Conservation (phyloP, 495 filamentous ascomycete genomes). For the Physcia stellaris region DNA sequence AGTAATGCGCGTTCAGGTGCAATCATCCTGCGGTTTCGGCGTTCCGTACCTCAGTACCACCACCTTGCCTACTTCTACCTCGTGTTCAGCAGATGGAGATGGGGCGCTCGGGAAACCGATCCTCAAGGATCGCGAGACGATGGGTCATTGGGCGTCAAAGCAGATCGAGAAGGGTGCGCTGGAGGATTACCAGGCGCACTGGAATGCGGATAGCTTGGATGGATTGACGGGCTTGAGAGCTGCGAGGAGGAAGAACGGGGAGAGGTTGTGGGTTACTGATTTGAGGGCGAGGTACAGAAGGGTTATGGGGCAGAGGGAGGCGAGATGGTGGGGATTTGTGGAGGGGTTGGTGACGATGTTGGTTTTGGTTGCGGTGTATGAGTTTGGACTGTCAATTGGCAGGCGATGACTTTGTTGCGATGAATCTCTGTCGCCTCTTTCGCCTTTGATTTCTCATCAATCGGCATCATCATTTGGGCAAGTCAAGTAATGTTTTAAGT, state of each 20-base stretch:
- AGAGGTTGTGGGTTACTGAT: slow-evolving; percentile 20
- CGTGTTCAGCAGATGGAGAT: no score
- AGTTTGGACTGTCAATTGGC: no score
- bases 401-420: no score
- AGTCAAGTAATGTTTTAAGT: no score
- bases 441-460: no score
- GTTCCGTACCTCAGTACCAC: slow-evolving; percentile 30
- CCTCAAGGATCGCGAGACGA: slow-evolving; percentile 30
- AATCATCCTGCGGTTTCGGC: slow-evolving; percentile 44
- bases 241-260: slow-evolving; percentile 25
- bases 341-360: slow-evolving; percentile 16
- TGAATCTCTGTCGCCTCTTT: no score
- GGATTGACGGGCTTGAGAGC: slow-evolving; percentile 35
- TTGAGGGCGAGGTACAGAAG: slow-evolving; percentile 18
- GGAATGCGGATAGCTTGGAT: slow-evolving; percentile 38
- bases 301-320: slow-evolving; percentile 21
- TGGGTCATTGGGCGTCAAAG: slow-evolving; percentile 29
- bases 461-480: no score
- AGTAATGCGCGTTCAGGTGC: slow-evolving; percentile 31
- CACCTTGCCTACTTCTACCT: slow-evolving; percentile 7
- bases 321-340: slow-evolving; percentile 21
- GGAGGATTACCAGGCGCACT: slow-evolving; percentile 30
- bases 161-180: slow-evolving; percentile 26
- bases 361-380: no score
- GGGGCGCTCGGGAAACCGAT: slow-evolving; percentile 8